phyloP scores from a whole-genome alignment of 306 rosid species.

The Rosa multiflora region DNA sequence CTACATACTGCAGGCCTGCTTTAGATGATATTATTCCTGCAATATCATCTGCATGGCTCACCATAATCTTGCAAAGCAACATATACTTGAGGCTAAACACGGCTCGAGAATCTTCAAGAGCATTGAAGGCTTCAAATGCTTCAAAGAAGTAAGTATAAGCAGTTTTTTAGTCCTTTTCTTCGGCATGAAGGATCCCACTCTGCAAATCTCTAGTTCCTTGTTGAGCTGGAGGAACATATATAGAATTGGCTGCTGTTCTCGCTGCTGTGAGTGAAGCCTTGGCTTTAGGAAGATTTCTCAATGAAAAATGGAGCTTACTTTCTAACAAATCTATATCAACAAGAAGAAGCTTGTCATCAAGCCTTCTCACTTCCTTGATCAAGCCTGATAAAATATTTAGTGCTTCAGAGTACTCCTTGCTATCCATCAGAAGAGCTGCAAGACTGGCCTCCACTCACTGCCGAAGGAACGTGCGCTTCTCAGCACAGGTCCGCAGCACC shows the following conservation, averaged over 20 bases:
- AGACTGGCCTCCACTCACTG: constrained; percentile 90
- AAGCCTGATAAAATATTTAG: constrained; percentile 68
- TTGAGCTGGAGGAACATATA: constrained; percentile 81
- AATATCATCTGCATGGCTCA: constrained; percentile 77
- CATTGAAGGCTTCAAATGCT: constrained; percentile 90
- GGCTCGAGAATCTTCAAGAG: constrained; percentile 85
- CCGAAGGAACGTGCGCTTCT: constrained; percentile 83
- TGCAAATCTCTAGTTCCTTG: constrained; percentile 90
- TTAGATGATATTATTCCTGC: constrained; percentile 75
- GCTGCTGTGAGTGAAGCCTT: constrained; percentile 94
- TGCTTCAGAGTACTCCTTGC: constrained; percentile 82
- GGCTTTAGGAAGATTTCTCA: constrained; percentile 93
- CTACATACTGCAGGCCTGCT: constrained; percentile 68
- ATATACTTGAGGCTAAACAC: constrained; percentile 81
- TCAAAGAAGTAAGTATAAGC: constrained; percentile 86
- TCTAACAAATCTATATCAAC: constrained; percentile 92
- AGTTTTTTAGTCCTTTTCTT: constrained; percentile 89
- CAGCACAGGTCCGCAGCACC: constrained; percentile 86
- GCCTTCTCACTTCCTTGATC: constrained; percentile 85
- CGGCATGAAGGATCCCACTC: constrained; percentile 91
- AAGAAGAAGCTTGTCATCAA: constrained; percentile 90
- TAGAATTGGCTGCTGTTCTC: constrained; percentile 92
- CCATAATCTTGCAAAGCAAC: constrained; percentile 82
- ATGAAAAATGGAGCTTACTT: constrained; percentile 84
- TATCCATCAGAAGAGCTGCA: constrained; percentile 87